Percentiles rank a stretch among this genome's conserved stretches.
These are phyloP conservation scores for Pseudogymnoascus sp. DNA, from an alignment of 2,329 filamentous ascomycete species.

Conservation along the genomic window DNA sequence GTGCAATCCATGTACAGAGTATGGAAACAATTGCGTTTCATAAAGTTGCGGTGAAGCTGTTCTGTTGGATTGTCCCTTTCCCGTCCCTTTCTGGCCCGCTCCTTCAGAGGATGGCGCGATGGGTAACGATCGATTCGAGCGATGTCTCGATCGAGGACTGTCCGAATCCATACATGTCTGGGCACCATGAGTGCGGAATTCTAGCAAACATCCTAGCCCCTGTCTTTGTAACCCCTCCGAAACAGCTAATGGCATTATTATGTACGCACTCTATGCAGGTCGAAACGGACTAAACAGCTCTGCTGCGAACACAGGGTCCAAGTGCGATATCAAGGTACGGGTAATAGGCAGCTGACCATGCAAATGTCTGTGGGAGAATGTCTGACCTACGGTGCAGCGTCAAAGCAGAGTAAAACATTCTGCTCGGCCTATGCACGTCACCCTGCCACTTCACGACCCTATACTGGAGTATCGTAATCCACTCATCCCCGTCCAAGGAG, in stretches of 20 bases:
- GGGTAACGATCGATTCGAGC: neutral
- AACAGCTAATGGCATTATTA: neutral
- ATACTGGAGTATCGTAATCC: neutral
- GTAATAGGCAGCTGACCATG: neutral
- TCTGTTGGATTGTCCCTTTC: neutral
- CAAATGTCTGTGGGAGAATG: neutral
- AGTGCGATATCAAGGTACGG: neutral
- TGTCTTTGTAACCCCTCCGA: neutral
- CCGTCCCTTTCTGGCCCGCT: neutral
- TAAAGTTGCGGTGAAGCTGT: neutral
- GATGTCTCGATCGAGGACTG: neutral
- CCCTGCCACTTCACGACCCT: neutral
- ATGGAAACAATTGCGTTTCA: neutral
- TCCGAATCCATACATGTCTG: neutral
- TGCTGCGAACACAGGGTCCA: conserved; percentile 1
- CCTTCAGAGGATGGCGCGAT: neutral
- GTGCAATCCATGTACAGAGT: neutral
- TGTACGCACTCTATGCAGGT: neutral
- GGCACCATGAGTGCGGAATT: neutral
- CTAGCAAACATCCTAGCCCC: neutral
- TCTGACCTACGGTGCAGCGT: conserved; percentile 1
- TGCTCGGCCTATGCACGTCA: neutral
- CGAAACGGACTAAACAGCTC: neutral
- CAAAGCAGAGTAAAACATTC: neutral
- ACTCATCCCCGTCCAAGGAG: neutral